phyloP scores from a whole-genome alignment of 2,329 filamentous ascomycete genomes.

The Hypoxylon sp. region DNA sequence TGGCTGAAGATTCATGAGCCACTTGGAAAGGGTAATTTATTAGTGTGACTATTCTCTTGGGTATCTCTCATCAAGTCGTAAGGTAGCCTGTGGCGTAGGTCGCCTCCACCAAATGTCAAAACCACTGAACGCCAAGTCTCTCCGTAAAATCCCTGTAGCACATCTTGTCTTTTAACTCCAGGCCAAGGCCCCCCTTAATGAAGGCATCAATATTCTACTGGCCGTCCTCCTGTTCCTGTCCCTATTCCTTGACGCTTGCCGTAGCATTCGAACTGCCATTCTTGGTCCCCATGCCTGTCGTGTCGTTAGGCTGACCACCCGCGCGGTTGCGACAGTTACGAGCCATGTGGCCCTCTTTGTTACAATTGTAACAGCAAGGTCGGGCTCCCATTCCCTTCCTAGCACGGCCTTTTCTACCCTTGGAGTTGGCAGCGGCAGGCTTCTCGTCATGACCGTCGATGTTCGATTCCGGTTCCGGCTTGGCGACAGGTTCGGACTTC shows the following conservation, averaged over 20 bases:
- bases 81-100: background rate
- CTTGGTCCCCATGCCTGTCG: background rate
- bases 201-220: background rate
- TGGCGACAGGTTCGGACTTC: background rate
- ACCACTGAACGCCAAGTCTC: background rate
- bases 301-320: background rate
- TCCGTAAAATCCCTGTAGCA: background rate
- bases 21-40: too few relatives aligned
- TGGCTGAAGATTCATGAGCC: too few relatives aligned
- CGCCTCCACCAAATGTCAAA: background rate
- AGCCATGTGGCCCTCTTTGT: conserved; percentile 8
- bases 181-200: background rate
- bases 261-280: background rate
- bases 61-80: background rate
- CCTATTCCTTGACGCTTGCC: background rate
- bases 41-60: background rate
- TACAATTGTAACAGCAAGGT: conserved; percentile 5
- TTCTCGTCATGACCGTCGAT: background rate
- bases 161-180: background rate
- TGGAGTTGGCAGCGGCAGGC: background rate
- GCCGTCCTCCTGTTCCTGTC: background rate
- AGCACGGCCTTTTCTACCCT: background rate
- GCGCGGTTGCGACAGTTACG: background rate
- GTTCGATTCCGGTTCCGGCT: background rate
- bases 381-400: background rate